A percentile compares a stretch with the other conserved stretches of the same genome.
Evolutionary conservation across 768 basidiomycete species (phyloP).

Genomic region (Daedalea quercina): DNA sequence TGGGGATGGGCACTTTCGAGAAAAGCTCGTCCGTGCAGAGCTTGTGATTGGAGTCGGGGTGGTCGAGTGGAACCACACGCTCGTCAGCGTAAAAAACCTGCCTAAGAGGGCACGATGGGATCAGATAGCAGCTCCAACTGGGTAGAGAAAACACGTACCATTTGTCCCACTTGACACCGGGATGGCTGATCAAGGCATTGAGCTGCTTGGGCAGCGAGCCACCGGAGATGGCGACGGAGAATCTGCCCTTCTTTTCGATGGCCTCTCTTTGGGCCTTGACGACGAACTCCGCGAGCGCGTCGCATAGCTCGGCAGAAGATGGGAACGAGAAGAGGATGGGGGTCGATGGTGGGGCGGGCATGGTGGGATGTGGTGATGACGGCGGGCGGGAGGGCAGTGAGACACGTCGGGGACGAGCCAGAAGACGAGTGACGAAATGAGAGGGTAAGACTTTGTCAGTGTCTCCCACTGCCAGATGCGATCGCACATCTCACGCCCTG

Average conservation of each 20-base stretch:
- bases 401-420: background rate
- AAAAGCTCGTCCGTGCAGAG: conserved; percentile 72
- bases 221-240: conserved; percentile 91
- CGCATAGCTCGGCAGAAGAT: conserved; percentile 44
- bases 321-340: conserved; percentile 74
- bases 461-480: background rate
- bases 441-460: background rate
- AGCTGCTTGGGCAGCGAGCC: conserved; percentile 87
- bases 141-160: conserved; percentile 49
- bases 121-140: conserved; percentile 1
- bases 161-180: conserved; percentile 83
- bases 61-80: conserved; percentile 87
- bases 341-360: conserved; percentile 39
- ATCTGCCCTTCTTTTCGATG: conserved; percentile 81
- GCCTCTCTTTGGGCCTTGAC: conserved; percentile 85
- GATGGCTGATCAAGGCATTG: conserved; percentile 54
- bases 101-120: conserved; percentile 39
- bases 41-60: conserved; percentile 87
- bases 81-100: conserved; percentile 98
- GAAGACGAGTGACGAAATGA: background rate
- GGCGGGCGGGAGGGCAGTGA: background rate
- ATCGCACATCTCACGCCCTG: background rate
- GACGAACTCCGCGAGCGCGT: conserved; percentile 74
- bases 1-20: conserved; percentile 75
- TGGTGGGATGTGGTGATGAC: background rate